Conservation (phyloP, 2,329 filamentous ascomycete genomes). For the Grosmannia penicillata region DNA sequence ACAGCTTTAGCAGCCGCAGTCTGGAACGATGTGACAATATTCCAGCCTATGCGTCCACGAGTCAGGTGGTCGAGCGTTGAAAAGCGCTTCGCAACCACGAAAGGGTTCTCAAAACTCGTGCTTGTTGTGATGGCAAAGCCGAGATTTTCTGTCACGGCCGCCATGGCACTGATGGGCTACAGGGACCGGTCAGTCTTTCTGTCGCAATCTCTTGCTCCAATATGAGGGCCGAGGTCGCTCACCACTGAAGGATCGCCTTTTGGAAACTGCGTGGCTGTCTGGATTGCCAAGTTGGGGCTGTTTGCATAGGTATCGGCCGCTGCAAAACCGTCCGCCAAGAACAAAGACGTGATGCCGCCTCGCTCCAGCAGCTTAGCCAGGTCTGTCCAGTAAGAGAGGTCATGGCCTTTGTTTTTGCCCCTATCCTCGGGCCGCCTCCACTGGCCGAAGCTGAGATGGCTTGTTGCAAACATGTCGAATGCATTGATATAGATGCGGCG, state of each 20-base stretch:
- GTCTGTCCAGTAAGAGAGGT: conserved; percentile 43
- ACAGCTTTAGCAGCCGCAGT: conserved; percentile 6
- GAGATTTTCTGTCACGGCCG: conserved; percentile 6
- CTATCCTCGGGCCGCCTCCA: neutral
- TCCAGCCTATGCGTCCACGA: conserved; percentile 9
- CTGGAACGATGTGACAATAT: conserved; percentile 11
- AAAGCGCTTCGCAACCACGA: conserved; percentile 6
- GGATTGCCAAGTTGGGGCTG: neutral
- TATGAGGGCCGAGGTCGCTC: neutral
- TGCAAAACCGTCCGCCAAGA: conserved; percentile 6
- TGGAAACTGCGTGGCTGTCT: neutral
- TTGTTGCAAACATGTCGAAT: neutral
- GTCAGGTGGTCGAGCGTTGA: conserved; percentile 8
- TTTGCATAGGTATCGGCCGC: conserved; percentile 2
- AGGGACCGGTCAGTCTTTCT: no score
- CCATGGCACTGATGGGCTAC: conserved; percentile 8
- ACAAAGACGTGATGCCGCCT: conserved; percentile 24
- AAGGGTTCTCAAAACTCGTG: conserved; percentile 2
- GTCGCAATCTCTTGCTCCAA: neutral
- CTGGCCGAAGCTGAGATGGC: neutral
- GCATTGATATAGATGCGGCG: neutral
- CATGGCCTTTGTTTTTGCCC: conserved; percentile 16
- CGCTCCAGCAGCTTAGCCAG: conserved; percentile 43
- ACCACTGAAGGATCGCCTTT: conserved; percentile 3
- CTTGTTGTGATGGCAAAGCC: conserved; percentile 7